Base-by-base conservation (phyloP, 2,329 filamentous ascomycete genomes). In the Graphilbum sp. region DNA sequence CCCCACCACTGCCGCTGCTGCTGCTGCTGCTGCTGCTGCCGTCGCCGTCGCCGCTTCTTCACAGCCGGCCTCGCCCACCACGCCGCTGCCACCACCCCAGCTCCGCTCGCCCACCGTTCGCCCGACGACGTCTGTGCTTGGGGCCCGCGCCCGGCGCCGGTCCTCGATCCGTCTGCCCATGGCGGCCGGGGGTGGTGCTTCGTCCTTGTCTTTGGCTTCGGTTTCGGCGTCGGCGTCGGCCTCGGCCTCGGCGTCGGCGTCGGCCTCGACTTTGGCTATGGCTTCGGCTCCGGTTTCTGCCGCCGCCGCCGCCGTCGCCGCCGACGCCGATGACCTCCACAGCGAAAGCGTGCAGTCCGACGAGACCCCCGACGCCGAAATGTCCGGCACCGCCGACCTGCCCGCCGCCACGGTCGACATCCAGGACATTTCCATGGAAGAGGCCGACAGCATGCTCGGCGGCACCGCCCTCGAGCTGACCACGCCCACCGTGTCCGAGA, bases 11-110 rank as follows among this genome's bases (percentile, higher is more conserved):
- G 5, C 21, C 21, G 21, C 11, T 11, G 5, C 15, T n/a, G 27
- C 27, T 12, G 10, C 27, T 38, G 70, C 72, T 32, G n/a, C n/a
- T n/a, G n/a, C n/a, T n/a, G n/a, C 21, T 24, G 21, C 21, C 6
- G 5, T 11, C 21, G 21, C 11, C 21, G 5, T 15, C 13, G 27
- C 27, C 27, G 10, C 27, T 38, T 70, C 72, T 32, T 95, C 88
- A n/a, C 87, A 93, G 54, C 90, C 90, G 9, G 82, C 87, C 41
- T 95, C 86, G 12, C 86, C 86, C 1, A 90, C 84, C 7, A 93
- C 86, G 1, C 86, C 86, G 13, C 67, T 81, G 33, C 79, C 79
- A 34, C 75, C 79, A 1, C 63, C 75, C 20, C 76, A 79, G 59
- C 53, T 69, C 43, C 56, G 64, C 50, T 72, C 73, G 27, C 67